A percentile compares a stretch with the other conserved stretches of the same genome.
phyloP scores from a whole-genome alignment of 1,139 yeast genomes.

The Sugiyamaella japonica region DNA sequence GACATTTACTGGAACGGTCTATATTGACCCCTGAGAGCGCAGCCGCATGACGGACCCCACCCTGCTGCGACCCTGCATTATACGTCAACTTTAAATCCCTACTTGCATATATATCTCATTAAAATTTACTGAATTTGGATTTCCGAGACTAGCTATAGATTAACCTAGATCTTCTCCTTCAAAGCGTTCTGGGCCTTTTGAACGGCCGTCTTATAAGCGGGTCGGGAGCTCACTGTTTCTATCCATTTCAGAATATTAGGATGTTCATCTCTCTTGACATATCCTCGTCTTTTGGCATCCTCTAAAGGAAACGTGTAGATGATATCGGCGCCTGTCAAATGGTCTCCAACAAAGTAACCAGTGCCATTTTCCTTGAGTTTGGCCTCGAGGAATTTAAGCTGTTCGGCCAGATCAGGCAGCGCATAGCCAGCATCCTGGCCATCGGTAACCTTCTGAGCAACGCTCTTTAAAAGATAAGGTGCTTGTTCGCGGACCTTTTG shows the following conservation, averaged over 20 bases:
- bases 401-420: slow-evolving; percentile 26
- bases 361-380: slow-evolving; percentile 46
- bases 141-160: neutral
- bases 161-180: neutral
- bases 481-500: slow-evolving; percentile 38
- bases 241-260: slow-evolving; percentile 32
- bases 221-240: slow-evolving; percentile 21
- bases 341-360: slow-evolving; percentile 57
- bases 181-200: slow-evolving; percentile 13
- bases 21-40: no score
- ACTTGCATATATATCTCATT: neutral
- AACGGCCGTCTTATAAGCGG: slow-evolving; percentile 24
- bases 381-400: slow-evolving; percentile 42
- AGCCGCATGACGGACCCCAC: no score
- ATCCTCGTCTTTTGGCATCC: slow-evolving; percentile 34
- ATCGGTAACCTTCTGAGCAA: slow-evolving; percentile 38
- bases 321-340: slow-evolving; percentile 61
- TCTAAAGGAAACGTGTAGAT: slow-evolving; percentile 45
- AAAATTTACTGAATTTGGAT: neutral
- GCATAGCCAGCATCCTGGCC: slow-evolving; percentile 22
- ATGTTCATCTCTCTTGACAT: slow-evolving; percentile 24
- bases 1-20: neutral
- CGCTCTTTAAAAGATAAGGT: slow-evolving; percentile 50
- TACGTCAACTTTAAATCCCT: neutral
- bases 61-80: no score